Evolutionary conservation across 1,139 yeast species (phyloP), one percentile per base, ranked within the genome.

Genomic region (Casaregolazyma lundiana): DNA sequence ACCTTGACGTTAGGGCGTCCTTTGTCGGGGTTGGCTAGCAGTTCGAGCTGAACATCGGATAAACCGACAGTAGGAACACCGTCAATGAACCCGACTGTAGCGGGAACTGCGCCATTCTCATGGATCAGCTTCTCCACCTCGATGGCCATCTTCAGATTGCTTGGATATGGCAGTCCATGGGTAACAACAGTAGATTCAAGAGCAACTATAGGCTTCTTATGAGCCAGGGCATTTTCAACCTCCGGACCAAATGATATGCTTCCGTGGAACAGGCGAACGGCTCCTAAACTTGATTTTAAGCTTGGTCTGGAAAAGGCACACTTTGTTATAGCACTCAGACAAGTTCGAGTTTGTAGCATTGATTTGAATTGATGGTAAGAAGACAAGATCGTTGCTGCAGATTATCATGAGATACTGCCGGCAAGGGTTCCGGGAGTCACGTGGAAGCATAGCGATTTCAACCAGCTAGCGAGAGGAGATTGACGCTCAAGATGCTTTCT

Each of bases 121-220:
- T 95, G 69, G 21, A 88, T 75, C 7, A 75, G 70, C 11, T 64
- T 53, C 62, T 88, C 96, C 1, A 86, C 95, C 1, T 70, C 65
- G 29, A 60, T 59, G 0, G 96, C 96, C 88, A 88, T 82, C 19
- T 73, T 71, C 9, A 85, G 59, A 58, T 89, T 88, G 38, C 76
- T 75, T 0, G 96, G 96, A 60, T 68, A 85, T 6, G 96, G 96
- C 43, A 88, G 72, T 0, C 97, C 96, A 68, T 89, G 97, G 6
- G 96, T 84, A 53, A 89, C 80, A 58, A 88, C 89, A 7, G 97
- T 88, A 16, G 89, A 81, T 60, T 89, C 97, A 5, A 87, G 66
- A 0, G 96, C 82, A 0, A 87, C 92, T 6, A 87, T 76, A 0
- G 96, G 95, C 35, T 54, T 65, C 21, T 72, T 71, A 5, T 73